These are phyloP conservation scores for Trichoderma orchidacearum DNA, from an alignment of 495 filamentous ascomycete species.

Conservation along the genomic window DNA sequence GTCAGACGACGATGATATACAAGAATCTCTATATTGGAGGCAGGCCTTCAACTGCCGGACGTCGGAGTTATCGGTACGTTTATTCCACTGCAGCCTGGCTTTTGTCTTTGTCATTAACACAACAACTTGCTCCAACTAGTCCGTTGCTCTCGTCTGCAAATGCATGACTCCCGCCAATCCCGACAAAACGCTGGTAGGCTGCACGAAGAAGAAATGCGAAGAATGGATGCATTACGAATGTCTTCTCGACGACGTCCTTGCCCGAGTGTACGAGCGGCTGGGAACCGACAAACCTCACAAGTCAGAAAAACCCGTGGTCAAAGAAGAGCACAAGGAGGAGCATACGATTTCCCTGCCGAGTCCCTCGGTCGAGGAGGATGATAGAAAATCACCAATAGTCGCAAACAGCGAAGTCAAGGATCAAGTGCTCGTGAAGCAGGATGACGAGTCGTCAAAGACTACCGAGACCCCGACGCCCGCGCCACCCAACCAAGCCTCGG, in stretches of 20 bases:
- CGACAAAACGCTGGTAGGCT: conserved; percentile 43
- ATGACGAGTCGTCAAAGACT: not conserved
- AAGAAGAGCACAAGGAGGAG: conserved; percentile 16
- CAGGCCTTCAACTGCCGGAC: conserved; percentile 45
- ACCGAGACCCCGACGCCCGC: not conserved
- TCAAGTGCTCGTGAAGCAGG: not conserved
- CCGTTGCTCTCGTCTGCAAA: conserved; percentile 44
- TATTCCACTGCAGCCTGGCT: not conserved
- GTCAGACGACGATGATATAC: conserved; percentile 44
- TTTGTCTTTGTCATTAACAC: not conserved
- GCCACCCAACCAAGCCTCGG: not conserved
- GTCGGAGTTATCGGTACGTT: conserved; percentile 43
- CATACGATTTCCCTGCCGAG: conserved; percentile 9
- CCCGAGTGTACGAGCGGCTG: conserved; percentile 28
- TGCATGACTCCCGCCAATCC: conserved; percentile 51
- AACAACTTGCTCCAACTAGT: conserved; percentile 15
- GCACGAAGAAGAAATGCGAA: conserved; percentile 39
- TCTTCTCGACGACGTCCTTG: conserved; percentile 37
- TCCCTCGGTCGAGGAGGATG: not conserved
- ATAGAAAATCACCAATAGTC: not conserved
- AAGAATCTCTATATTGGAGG: conserved; percentile 47
- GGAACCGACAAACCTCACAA: conserved; percentile 31
- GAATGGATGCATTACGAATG: conserved; percentile 54
- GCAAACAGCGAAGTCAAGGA: not conserved
- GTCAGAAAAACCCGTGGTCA: not conserved